Percentiles rank a stretch among this genome's conserved stretches.
Conservation (phyloP, 2,329 filamentous ascomycete species). For the Scortechinia acanthostroma region DNA sequence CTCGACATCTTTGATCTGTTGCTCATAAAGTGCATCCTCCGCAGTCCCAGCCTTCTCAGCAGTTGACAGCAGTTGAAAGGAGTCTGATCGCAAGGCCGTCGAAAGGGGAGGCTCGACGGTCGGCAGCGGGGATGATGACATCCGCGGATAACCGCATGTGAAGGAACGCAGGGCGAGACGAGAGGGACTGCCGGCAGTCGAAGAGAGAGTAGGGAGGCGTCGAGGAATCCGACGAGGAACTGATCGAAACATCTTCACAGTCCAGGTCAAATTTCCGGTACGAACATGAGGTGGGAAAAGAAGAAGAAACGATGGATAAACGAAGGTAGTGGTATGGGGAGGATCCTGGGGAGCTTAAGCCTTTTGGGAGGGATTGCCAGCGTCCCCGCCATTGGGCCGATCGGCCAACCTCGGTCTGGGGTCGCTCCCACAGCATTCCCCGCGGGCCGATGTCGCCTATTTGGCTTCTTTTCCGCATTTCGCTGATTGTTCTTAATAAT, state of each 20-base stretch:
- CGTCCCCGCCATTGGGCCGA: neutral
- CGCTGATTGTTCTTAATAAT: too few species aligned
- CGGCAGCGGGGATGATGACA: conserved; percentile 41
- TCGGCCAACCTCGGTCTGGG: neutral
- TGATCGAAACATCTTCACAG: neutral
- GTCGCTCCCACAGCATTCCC: too few species aligned
- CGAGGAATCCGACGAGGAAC: neutral
- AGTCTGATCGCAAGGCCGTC: conserved; percentile 54
- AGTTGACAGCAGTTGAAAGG: conserved; percentile 79
- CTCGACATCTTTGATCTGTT: conserved; percentile 77
- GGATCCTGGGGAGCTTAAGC: too few species aligned
- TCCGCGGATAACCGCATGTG: conserved; percentile 16
- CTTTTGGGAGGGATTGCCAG: neutral
- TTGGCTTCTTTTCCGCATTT: too few species aligned
- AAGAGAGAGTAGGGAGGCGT: neutral
- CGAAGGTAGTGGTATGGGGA: too few species aligned
- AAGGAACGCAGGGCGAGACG: neutral
- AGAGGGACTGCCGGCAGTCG: conserved; percentile 1
- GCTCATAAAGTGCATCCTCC: conserved; percentile 79
- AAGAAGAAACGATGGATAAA: neutral
- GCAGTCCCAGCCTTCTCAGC: conserved; percentile 69
- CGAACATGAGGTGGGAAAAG: neutral
- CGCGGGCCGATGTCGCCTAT: too few species aligned
- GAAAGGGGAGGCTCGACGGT: conserved; percentile 55
- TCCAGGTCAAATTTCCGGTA: neutral